These are phyloP conservation scores for Candida cerambycidarum DNA, from an alignment of 805 yeast species.

Conservation along the genomic window DNA sequence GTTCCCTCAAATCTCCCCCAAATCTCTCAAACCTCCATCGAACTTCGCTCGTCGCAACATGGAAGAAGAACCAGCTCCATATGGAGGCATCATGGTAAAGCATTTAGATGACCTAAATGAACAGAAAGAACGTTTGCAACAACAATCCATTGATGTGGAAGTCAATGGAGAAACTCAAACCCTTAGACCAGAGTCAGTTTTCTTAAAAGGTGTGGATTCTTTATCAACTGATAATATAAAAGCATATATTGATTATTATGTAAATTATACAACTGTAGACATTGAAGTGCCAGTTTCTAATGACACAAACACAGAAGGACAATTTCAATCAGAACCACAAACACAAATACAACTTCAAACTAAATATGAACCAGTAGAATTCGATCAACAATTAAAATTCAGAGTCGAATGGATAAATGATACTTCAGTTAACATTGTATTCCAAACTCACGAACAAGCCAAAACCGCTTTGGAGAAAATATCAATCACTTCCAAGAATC, in stretches of 20 bases:
- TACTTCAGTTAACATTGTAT: conserved; percentile 54
- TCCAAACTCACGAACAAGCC: conserved; percentile 45
- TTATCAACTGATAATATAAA: conserved; percentile 61
- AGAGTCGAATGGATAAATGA: conserved; percentile 69
- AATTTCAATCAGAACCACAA: neutral
- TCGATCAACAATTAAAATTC: conserved; percentile 35
- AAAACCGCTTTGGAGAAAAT: conserved; percentile 35
- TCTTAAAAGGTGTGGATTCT: conserved; percentile 61
- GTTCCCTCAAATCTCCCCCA: no score
- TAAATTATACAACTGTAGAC: conserved; percentile 27
- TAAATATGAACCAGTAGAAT: conserved; percentile 24
- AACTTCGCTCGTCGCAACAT: no score
- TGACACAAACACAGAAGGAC: conserved; percentile 11
- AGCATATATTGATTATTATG: conserved; percentile 49
- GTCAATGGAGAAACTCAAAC: conserved; percentile 32
- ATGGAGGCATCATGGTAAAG: conserved; percentile 42
- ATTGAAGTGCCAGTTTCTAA: conserved; percentile 12
- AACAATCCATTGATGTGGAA: conserved; percentile 32
- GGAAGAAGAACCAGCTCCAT: conserved; percentile 34
- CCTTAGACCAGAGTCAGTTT: conserved; percentile 48
- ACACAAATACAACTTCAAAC: conserved; percentile 10
- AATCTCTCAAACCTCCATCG: no score
- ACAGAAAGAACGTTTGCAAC: conserved; percentile 27
- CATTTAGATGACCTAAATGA: conserved; percentile 40
- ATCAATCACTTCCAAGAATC: conserved; percentile 23